Conservation (phyloP, 495 filamentous ascomycete genomes). For the Elasticomyces elasticus region DNA sequence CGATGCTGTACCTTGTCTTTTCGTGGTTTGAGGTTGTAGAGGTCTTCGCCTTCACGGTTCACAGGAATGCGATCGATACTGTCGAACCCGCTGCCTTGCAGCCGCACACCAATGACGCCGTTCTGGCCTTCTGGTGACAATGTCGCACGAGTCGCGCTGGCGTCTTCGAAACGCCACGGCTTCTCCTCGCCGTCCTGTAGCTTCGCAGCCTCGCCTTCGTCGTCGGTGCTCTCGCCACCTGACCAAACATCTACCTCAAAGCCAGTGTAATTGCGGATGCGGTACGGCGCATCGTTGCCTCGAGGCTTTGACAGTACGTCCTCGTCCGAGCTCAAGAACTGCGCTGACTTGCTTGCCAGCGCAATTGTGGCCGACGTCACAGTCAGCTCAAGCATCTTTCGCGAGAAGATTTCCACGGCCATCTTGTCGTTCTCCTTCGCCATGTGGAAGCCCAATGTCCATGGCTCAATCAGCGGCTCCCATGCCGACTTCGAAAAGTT, state of each 20-base stretch:
- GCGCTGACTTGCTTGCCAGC: constrained; percentile 78
- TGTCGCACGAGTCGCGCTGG: constrained; percentile 85
- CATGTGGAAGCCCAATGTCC: constrained; percentile 86
- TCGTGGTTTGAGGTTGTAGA: constrained; percentile 76
- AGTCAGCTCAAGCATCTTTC: constrained; percentile 82
- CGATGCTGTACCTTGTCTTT: constrained; percentile 79
- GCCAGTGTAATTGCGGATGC: constrained; percentile 89
- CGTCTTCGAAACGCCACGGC: constrained; percentile 94
- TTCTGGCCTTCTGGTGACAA: constrained; percentile 70
- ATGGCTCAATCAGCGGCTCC: constrained; percentile 94
- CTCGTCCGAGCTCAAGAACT: constrained; percentile 80
- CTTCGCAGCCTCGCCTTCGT: constrained; percentile 61
- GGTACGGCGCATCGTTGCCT: constrained; percentile 82
- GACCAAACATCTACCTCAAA: constrained; percentile 81
- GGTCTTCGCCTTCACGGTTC: constrained; percentile 81
- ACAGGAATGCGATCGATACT: constrained; percentile 78
- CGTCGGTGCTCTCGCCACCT: constrained; percentile 45
- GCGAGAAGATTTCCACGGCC: constrained; percentile 75
- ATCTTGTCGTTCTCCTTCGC: constrained; percentile 68
- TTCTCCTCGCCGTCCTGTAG: constrained; percentile 80
- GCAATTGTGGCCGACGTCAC: constrained; percentile 91
- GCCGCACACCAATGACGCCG: constrained; percentile 66
- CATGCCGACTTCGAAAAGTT: constrained; percentile 98
- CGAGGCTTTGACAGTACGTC: constrained; percentile 91
- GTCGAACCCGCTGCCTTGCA: constrained; percentile 91